Percentiles rank a stretch among this genome's conserved stretches.
These are phyloP conservation scores for Arabidopsis thaliana DNA, from an alignment of 345 rosid genomes.

Conservation along the genomic window TAIR10.1 NC_003074.8:7241001-7241500, in stretches of 20 bases:
- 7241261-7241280: constrained; percentile 89
- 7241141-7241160: constrained; percentile 24
- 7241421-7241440: not conserved
- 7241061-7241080: constrained; percentile 20
- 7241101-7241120: constrained; percentile 12
- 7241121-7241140: not conserved
- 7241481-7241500: not conserved
- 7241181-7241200: constrained; percentile 10
- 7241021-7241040: not conserved
- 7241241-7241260: constrained; percentile 96
- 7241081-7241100: constrained; percentile 16
- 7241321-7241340: constrained; percentile 94
- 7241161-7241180: not conserved
- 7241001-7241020: constrained; percentile 4
- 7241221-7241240: constrained; percentile 10
- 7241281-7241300: constrained; percentile 95
- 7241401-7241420: constrained; percentile 10
- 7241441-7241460: constrained; percentile 1
- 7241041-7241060: constrained; percentile 15
- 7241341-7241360: constrained; percentile 39
- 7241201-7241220: not conserved
- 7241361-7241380: not conserved
- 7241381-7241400: constrained; percentile 22
- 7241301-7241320: constrained; percentile 68
- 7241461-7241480: not conserved